Evolutionary conservation across 495 filamentous ascomycete species (phyloP), one percentile per base, ranked within the genome.

Genomic region (Pseudomonodictys pantanalensis): DNA sequence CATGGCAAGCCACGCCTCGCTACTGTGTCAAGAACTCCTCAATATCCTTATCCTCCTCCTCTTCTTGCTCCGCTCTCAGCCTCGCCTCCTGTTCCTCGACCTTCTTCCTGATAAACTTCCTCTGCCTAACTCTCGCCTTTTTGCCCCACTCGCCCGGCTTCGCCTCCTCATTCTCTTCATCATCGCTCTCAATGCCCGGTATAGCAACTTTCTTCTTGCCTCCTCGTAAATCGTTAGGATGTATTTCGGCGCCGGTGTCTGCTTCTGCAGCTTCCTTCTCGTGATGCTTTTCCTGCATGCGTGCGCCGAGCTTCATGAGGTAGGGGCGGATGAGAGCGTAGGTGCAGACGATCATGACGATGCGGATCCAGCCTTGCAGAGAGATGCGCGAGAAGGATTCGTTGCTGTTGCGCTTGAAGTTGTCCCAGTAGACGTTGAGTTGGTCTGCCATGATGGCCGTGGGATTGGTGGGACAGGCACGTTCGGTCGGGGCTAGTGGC

Each of bases 1-100:
- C 23, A 18, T 10, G 15, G 20, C 39, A 39, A 47, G 50, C 18
- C 24, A n/a, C n/a, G n/a, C n/a, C n/a, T n/a, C n/a, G 51, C 53
- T 58, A 63, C 39, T 28, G 51, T 22, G 84, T 77, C 72, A 91
- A 73, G 65, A 84, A 83, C 68, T 90, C 83, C 77, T 83, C 79
- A 68, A 92, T 81, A 60, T 82, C 73, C 22, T 79, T 76, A 65
- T 81, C 78, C 5, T 72, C 68, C 64, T 71, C 68, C 58, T 77
- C 52, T 30, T 76, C 71, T 53, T 73, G 26, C 54, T 60, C 47
- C 24, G 58, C 59, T 45, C 35, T 47, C 59, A 68, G 26, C 56
- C 67, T 64, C 56, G 39, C 11, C 66, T 71, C 68, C 50, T 65
- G 50, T 54, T 58, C 60, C 65, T 74, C 70, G 56, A 78, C 49